Base-by-base conservation (phyloP, 139 green algal species). In the Chara braunii region DNA sequence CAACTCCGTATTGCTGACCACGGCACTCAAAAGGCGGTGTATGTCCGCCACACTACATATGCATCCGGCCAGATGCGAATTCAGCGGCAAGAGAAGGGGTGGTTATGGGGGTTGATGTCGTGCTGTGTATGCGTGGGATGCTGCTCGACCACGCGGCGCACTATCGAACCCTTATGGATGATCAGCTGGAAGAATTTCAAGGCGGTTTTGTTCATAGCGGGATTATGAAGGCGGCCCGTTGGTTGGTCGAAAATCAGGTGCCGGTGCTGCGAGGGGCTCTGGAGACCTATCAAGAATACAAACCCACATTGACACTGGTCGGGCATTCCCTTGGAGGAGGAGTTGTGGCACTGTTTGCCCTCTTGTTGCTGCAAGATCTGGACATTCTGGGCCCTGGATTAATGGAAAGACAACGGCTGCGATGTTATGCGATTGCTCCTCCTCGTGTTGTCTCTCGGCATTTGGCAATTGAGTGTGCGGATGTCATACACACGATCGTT, bases 381-480 rank as follows among this genome's bases (percentile, higher is more conserved):
- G 62, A 14, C 29, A 30, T 70, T 26, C 9, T 72, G 14, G 52
- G 37, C 12, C n/a, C n/a, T n/a, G n/a, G n/a, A n/a, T n/a, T n/a
- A n/a, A 22, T 73, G 3, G 9, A 5, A 7, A 59, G 64, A 11
- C 32, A 22, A 12, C 3, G 40, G n/a, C n/a, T 73, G 12, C 32
- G 56, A 22, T 73, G 64, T 34, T 70, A 48, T 70, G 60, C 60
- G 3, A 26, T 61, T 69, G 60, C 60, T 36, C 60, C 60, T 26
- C 48, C 60, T 6, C 32, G 60, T 6, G 29, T 68, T 4, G 44
- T 70, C 28, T 70, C 60, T 6, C 45, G 62, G 7, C 43, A 70
- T 37, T 29, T 70, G 6, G 60, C 60, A 12, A 30, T 70, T 11
- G 5, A 3, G 6, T 70, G 64, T 68, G 14, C 3, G 8, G 60